Base-by-base conservation (phyloP, 169 alveolate species). In the Cryptosporidium parvum region DNA sequence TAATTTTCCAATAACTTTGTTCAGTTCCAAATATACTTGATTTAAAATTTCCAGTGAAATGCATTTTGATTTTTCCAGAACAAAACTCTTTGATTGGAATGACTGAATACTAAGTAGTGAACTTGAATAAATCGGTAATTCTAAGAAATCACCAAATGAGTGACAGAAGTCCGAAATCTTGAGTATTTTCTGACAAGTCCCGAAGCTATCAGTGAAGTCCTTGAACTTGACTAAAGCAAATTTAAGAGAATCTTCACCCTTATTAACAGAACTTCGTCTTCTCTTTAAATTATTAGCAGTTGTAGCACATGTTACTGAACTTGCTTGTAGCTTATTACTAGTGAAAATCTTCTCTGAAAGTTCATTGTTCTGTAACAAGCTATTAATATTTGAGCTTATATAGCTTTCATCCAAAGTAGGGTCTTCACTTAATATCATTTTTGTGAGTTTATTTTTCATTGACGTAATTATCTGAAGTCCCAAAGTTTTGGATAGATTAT, bases 101-200 rank as follows among this genome's bases (percentile, higher is more conserved):
- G 86, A 73, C 10, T 56, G 86, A 59, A 73, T 53, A 42, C 86
- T 73, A 21, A 73, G 39, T 9, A 73, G 31, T 14, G 86, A 73
- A 31, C 71, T 56, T 37, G 86, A 73, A 56, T 59, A 8, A 21
- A 59, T 7, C 1, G 86, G 86, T 14, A 73, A 73, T 14, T 73
- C 58, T 37, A 73, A 23, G 37, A 53, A 73, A 8, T 73, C 86
- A 1, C 86, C 86, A 59, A 53, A 73, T 26, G 68, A 21, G 23
- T 59, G 37, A 16, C 68, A 39, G 42, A 73, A 73, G 39, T 53
- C 68, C 9, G 86, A 73, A 18, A 73, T 58, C 51, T 52, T 73
- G 26, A 73, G 68, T 33, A 73, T 52, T 33, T 37, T 33, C 56
- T 37, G 52, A 35, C 62, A 56, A 73, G n/a, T 59, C 23, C 9